Evolutionary conservation across 805 yeast genomes (phyloP), one percentile per base, ranked within the genome.

Genomic region (Wickerhamomyces subpelliculosus): DNA sequence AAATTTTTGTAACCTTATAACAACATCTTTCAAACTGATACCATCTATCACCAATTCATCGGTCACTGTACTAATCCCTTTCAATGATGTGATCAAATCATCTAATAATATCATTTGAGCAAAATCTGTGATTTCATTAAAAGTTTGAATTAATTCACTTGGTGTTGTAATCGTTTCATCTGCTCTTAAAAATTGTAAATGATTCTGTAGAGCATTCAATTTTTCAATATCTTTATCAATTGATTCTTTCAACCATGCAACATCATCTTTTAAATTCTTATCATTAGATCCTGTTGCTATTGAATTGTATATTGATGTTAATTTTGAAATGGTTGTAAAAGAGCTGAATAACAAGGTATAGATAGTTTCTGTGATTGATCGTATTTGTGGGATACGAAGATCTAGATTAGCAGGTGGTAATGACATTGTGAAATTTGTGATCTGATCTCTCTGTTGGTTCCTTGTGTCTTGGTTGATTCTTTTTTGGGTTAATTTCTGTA

Each of bases 141-240:
- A 47, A 18, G 42, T 46, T 8, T 32, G 29, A 6, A 49, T 17
- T 13, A 49, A 33, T 26, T 49, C 54, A 9, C 38, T 41, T 26
- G 43, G 42, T 2, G 45, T 44, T 1, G 50, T 47, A n/a, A 36
- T 30, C 9, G 54, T 49, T 20, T 49, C 54, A 22, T 47, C 44
- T 1, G 51, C 51, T 16, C 34, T 40, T 17, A 49, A 20, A 37
- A 47, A 45, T 28, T 37, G 25, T 18, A 47, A 34, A 28, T 49
- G 54, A 3, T 38, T 29, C 13, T 44, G 36, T 4, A 47, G 14
- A 14, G 36, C 41, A 9, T 28, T 13, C 14, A 49, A 27, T 27
- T 46, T 44, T 9, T 16, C 39, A 11, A 37, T 19, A 16, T 49
- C 54, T 5, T 34, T 26, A 13, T 34, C 36, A 1, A 45, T 25